Percentiles rank a stretch among this genome's conserved stretches.
phyloP scores from a whole-genome alignment of 495 filamentous ascomycete genomes.

The Aspergillus saccharolyticus region DNA sequence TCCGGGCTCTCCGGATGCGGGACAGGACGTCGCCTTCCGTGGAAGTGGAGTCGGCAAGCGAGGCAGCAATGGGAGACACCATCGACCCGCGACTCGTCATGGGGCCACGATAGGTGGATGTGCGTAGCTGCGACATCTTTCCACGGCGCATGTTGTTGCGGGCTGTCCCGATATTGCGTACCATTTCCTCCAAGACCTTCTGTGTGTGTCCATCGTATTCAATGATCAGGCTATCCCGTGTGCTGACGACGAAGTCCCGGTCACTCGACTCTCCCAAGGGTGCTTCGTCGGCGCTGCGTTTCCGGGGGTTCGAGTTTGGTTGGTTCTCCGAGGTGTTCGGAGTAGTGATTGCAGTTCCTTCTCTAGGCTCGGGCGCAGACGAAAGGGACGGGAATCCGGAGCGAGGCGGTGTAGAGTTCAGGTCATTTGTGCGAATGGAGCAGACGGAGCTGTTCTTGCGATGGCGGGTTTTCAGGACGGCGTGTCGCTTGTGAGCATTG shows the following conservation, averaged over 20 bases:
- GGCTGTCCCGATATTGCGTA: conserved; percentile 71
- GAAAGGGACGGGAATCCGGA: conserved; percentile 13
- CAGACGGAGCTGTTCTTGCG: conserved; percentile 43
- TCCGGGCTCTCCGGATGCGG: conserved; percentile 31
- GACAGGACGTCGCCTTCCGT: conserved; percentile 14
- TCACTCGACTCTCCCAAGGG: conserved; percentile 27
- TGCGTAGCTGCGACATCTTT: conserved; percentile 43
- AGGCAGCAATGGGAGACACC: neutral
- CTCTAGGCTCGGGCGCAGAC: conserved; percentile 16
- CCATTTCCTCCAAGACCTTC: conserved; percentile 69
- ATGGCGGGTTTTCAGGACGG: conserved; percentile 24
- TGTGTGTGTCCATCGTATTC: conserved; percentile 88
- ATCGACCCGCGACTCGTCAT: neutral
- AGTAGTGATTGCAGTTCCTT: conserved; percentile 12
- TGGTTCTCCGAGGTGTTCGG: conserved; percentile 10
- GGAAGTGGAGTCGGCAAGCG: neutral
- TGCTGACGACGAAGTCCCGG: conserved; percentile 53
- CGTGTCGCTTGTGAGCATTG: conserved; percentile 34
- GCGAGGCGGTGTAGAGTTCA: conserved; percentile 1
- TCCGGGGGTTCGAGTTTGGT: conserved; percentile 21
- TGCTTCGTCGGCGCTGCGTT: conserved; percentile 27
- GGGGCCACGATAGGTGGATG: conserved; percentile 14
- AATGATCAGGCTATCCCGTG: conserved; percentile 74
- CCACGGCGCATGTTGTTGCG: conserved; percentile 79
- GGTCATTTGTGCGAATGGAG: conserved; percentile 41